A percentile compares a stretch with the other conserved stretches of the same genome.
phyloP scores from a whole-genome alignment of 768 basidiomycete species.

The Podaxis rugospora region DNA sequence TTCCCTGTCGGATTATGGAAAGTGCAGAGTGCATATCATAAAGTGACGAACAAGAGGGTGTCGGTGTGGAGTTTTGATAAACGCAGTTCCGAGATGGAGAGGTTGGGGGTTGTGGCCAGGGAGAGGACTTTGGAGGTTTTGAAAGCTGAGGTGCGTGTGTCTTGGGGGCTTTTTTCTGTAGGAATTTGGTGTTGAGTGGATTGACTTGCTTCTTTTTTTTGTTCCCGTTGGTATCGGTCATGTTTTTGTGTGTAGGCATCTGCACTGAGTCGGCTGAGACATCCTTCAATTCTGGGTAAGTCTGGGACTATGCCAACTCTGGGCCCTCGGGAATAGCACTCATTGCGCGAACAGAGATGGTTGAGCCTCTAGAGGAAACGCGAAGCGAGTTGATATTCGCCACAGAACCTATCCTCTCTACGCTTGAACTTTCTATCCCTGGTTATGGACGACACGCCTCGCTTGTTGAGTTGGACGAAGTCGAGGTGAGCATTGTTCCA shows the following conservation, averaged over 20 bases:
- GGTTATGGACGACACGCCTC: constrained; percentile 52
- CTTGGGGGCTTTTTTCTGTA: background rate
- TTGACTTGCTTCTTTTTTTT: constrained; percentile 3
- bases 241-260: constrained; percentile 52
- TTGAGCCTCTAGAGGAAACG: constrained; percentile 94
- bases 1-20: constrained; percentile 85
- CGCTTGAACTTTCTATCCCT: constrained; percentile 73
- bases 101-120: constrained; percentile 54
- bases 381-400: constrained; percentile 87
- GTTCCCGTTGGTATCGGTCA: background rate
- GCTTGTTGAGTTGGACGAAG: constrained; percentile 87
- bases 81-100: constrained; percentile 66
- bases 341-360: constrained; percentile 65
- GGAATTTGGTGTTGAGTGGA: background rate
- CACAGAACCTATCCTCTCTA: constrained; percentile 85
- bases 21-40: constrained; percentile 83
- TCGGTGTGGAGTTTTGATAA: constrained; percentile 95
- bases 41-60: constrained; percentile 85
- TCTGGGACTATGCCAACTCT: background rate
- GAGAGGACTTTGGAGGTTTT: constrained; percentile 80
- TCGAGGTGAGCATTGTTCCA: constrained; percentile 56
- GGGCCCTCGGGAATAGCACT: background rate
- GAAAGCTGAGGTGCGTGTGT: constrained; percentile 75
- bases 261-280: constrained; percentile 78
- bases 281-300: constrained; percentile 87